phyloP scores from a whole-genome alignment of 345 rosid species.

The Eucalyptus lansdowneana region DNA sequence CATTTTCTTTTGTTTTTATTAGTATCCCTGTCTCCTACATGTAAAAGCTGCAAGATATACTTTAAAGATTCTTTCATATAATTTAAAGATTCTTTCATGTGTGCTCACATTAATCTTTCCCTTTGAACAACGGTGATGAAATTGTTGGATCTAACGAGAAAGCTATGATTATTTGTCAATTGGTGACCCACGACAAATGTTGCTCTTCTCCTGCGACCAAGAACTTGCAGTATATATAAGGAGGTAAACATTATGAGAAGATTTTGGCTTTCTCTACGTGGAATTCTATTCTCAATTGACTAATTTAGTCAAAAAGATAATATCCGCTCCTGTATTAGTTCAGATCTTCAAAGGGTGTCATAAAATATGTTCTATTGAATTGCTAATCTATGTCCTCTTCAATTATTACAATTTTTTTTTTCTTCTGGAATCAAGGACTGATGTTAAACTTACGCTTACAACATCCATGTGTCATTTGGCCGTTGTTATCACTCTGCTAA shows the following conservation, averaged over 20 bases:
- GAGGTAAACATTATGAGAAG: neutral
- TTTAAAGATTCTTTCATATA: neutral
- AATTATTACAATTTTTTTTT: neutral
- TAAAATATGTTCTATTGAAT: neutral
- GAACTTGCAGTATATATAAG: neutral
- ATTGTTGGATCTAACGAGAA: neutral
- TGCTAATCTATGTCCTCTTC: neutral
- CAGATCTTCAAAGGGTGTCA: neutral
- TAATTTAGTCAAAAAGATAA: neutral
- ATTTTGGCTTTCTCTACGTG: too few species aligned
- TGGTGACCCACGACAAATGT: neutral
- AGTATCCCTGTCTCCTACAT: too few species aligned
- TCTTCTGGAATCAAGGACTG: neutral
- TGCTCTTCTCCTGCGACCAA: slow-evolving; percentile 15
- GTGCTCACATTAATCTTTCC: neutral
- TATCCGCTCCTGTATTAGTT: neutral
- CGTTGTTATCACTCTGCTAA: accelerated
- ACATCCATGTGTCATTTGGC: neutral
- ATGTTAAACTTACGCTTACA: neutral
- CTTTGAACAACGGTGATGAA: neutral
- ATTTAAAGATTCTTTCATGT: neutral
- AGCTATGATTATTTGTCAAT: neutral
- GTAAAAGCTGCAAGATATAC: neutral
- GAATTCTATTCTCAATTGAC: neutral
- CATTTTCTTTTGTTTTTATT: too few species aligned